Percentiles rank a stretch among this genome's conserved stretches.
These are phyloP conservation scores for Solanum etuberosum DNA, from an alignment of 257 asterid species.

Conservation along the genomic window DNA sequence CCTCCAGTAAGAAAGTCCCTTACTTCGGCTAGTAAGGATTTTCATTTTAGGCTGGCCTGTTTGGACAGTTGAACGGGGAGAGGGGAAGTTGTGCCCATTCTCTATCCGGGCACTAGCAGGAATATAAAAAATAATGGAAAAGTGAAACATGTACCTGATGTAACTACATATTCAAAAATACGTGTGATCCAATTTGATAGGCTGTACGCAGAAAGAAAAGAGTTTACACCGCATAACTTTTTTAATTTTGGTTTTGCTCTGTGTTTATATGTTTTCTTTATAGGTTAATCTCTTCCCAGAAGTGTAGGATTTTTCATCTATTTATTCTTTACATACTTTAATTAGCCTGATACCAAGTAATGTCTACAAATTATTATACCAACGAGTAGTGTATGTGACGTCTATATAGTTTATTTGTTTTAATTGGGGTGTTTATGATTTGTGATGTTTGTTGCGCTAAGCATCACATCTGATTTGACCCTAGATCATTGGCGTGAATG, in stretches of 20 bases:
- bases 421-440: neutral
- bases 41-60: neutral
- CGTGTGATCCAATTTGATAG: too few relatives aligned
- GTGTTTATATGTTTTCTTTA: neutral
- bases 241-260: neutral
- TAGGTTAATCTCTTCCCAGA: neutral
- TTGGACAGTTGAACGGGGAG: too few relatives aligned
- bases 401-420: neutral
- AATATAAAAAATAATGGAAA: neutral
- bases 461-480: neutral
- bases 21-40: neutral
- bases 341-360: neutral
- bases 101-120: neutral
- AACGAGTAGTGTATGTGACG: neutral
- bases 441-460: neutral
- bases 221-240: neutral
- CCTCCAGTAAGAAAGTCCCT: neutral
- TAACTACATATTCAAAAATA: too few relatives aligned
- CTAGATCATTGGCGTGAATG: neutral
- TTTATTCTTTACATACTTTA: neutral
- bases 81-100: neutral
- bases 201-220: too few relatives aligned
- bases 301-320: neutral
- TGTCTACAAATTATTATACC: neutral
- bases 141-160: neutral